phyloP scores from a whole-genome alignment of 495 filamentous ascomycete genomes.

The Podospora fimiseda region DNA sequence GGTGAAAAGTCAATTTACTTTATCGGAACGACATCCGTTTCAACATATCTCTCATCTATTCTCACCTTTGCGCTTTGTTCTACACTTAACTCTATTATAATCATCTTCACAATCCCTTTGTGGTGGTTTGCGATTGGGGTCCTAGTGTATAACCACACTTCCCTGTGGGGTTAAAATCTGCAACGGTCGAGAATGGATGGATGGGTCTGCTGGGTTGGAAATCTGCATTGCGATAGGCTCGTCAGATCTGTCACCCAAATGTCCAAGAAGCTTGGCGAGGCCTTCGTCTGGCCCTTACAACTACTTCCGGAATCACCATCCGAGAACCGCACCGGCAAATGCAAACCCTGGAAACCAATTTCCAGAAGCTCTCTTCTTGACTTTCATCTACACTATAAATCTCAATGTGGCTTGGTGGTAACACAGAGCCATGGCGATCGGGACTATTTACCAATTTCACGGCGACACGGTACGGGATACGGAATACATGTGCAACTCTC shows the following conservation, averaged over 20 bases:
- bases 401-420: neutral
- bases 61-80: no score
- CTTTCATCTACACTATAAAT: neutral
- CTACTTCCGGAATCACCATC: conserved; percentile 1
- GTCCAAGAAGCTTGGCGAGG: neutral
- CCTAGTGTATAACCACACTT: no score
- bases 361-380: neutral
- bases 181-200: conserved; percentile 5
- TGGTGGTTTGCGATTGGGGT: neutral
- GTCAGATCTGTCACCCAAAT: conserved; percentile 8
- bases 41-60: no score
- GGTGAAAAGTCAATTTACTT: conserved; percentile 1
- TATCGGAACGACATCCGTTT: conserved; percentile 13
- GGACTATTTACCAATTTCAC: neutral
- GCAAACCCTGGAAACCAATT: neutral
- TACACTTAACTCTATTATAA: no score
- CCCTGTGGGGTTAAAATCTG: conserved; percentile 1
- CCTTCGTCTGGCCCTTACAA: neutral
- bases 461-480: neutral
- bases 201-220: neutral
- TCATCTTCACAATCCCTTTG: no score
- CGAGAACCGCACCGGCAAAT: conserved; percentile 2
- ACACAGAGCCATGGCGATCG: neutral
- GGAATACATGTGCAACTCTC: neutral
- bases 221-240: conserved; percentile 13